Evolutionary conservation across 1,284 basidiomycete species (phyloP).

Genomic region (Heterobasidion parviporum): DNA sequence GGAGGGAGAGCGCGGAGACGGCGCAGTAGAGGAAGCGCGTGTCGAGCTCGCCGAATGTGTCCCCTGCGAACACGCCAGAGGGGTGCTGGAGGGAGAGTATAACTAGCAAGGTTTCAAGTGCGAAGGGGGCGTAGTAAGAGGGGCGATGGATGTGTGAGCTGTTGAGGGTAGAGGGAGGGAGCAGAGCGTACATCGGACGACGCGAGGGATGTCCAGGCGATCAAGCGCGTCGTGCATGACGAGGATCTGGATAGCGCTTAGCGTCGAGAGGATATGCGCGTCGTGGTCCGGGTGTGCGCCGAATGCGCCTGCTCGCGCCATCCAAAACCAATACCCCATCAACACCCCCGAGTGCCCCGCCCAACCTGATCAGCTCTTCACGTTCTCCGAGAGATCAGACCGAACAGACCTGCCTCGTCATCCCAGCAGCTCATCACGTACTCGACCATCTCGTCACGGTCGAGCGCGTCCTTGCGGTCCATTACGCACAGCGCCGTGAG

Average conservation of each 20-base stretch:
- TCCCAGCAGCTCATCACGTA: constrained; percentile 96
- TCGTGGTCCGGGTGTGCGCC: constrained; percentile 92
- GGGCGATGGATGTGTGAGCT: not conserved
- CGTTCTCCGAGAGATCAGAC: too few species aligned
- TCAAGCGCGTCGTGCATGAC: constrained; percentile 79
- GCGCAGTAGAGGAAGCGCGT: constrained; percentile 91
- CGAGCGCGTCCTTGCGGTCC: constrained; percentile 69
- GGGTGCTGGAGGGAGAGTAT: constrained; percentile 78
- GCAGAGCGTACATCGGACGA: constrained; percentile 62
- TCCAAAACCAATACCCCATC: not conserved
- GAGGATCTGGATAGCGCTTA: constrained; percentile 91
- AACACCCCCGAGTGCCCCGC: not conserved
- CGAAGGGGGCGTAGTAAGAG: not conserved
- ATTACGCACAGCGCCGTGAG: constrained; percentile 82
- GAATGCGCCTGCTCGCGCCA: constrained; percentile 64
- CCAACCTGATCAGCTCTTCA: not conserved
- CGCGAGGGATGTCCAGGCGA: constrained; percentile 57
- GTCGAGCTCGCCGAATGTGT: constrained; percentile 85
- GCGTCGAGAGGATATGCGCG: constrained; percentile 80
- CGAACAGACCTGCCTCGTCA: constrained; percentile 63
- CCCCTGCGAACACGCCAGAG: constrained; percentile 87
- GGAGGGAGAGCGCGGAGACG: constrained; percentile 73
- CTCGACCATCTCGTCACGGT: constrained; percentile 76
- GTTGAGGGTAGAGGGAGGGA: not conserved
- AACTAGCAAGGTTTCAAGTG: constrained; percentile 36